Conservation (phyloP, 148 eudicot species). For the Limonium bicolor region DNA sequence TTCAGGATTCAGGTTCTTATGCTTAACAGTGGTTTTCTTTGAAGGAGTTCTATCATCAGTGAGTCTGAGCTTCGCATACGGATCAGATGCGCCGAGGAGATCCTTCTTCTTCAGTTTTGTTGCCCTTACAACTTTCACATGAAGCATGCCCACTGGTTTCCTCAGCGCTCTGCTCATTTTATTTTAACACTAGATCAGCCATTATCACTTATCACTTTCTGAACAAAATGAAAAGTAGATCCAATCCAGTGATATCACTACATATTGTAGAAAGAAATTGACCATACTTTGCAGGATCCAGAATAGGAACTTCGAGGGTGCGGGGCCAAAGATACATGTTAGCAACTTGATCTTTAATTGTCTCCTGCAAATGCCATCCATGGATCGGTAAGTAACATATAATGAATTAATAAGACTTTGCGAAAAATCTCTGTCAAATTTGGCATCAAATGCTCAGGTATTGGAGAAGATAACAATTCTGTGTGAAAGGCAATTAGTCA, state of each 20-base stretch:
- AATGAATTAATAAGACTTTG: too few species aligned
- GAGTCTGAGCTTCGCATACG: conserved; percentile 74
- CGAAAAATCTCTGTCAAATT: too few species aligned
- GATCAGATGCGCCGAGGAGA: conserved; percentile 74
- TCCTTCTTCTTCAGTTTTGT: conserved; percentile 74
- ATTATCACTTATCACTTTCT: too few species aligned
- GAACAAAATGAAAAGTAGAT: background rate
- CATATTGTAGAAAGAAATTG: background rate
- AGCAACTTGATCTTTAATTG: conserved; percentile 75
- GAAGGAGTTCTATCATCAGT: conserved; percentile 75
- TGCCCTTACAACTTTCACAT: conserved; percentile 67
- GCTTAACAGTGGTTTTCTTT: conserved; percentile 77
- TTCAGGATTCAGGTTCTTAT: conserved; percentile 81
- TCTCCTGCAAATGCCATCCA: conserved; percentile 32
- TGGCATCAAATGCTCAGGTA: background rate
- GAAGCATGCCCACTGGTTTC: conserved; percentile 77
- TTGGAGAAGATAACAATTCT: background rate
- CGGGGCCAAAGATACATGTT: conserved; percentile 95
- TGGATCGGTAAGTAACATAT: too few species aligned
- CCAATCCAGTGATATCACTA: background rate
- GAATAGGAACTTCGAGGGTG: conserved; percentile 64
- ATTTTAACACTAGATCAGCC: too few species aligned
- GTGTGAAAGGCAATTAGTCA: background rate
- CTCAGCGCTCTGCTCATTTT: conserved; percentile 73
- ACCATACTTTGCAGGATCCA: conserved; percentile 70